Evolutionary conservation across 1,284 basidiomycete species (phyloP).

Genomic region (Papiliotrema laurentii): DNA sequence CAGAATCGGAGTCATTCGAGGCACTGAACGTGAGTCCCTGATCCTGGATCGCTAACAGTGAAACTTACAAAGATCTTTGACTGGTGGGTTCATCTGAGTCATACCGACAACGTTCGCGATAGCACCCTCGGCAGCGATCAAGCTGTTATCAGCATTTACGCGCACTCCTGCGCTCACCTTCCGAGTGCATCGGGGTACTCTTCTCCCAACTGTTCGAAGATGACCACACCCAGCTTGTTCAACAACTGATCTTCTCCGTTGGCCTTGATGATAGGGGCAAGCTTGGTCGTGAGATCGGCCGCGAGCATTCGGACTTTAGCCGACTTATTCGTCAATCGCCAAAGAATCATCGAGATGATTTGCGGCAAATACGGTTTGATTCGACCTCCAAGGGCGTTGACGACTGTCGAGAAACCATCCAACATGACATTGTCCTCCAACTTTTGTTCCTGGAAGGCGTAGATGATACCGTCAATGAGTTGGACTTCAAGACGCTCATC

Average conservation of each 20-base stretch:
- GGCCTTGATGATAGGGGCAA: slow-evolving; percentile 97
- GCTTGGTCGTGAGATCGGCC: slow-evolving; percentile 88
- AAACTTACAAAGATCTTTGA: slow-evolving; percentile 88
- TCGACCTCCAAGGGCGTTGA: slow-evolving; percentile 90
- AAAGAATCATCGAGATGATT: slow-evolving; percentile 98
- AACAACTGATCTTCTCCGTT: slow-evolving; percentile 94
- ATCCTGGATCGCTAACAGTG: neutral
- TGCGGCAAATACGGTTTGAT: slow-evolving; percentile 98
- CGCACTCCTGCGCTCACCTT: slow-evolving; percentile 43
- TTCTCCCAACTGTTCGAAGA: slow-evolving; percentile 98
- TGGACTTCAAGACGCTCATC: slow-evolving; percentile 92
- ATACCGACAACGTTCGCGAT: slow-evolving; percentile 99
- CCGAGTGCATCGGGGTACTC: slow-evolving; percentile 98
- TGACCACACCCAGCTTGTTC: slow-evolving; percentile 92
- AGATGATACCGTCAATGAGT: slow-evolving; percentile 97
- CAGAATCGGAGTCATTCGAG: slow-evolving; percentile 98
- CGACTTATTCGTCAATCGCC: slow-evolving; percentile 99
- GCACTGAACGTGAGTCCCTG: slow-evolving; percentile 57
- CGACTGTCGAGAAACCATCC: slow-evolving; percentile 95
- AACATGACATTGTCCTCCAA: slow-evolving; percentile 99
- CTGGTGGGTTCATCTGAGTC: slow-evolving; percentile 99
- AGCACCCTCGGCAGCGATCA: slow-evolving; percentile 96
- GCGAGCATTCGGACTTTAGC: slow-evolving; percentile 99
- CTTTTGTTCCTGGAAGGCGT: slow-evolving; percentile 99
- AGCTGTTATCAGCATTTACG: slow-evolving; percentile 54